Base-by-base conservation (phyloP, 2,329 filamentous ascomycete genomes). In the Acephala macrosclerotiorum region DNA sequence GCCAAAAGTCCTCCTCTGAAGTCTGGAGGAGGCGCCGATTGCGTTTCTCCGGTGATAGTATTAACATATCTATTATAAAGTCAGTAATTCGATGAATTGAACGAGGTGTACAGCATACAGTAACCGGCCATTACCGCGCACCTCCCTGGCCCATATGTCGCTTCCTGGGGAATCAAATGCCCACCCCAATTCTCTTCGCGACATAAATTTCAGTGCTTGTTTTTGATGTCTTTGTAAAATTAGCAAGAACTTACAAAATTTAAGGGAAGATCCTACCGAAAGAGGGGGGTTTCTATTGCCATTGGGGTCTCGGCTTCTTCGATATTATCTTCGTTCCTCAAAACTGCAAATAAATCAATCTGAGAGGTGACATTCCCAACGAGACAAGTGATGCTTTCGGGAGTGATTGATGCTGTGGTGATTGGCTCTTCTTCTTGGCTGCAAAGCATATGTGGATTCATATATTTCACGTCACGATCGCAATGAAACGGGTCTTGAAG, bases 1-100 rank as follows among this genome's bases (percentile, higher is more conserved):
- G 96, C 95, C 57, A 98, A 83, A 66, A 98, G 97, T 70, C 96
- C 96, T 7, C 69, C 71, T 3, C 51, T 42, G 35, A 68, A 71
- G 0, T 61, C 36, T 35, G 62, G 65, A 1, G 68, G 69, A 3
- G 33, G 33, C 29, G 67, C 61, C 16, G 53, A 40, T 47, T 40
- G n/a, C 22, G 20, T 42, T 11, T 7, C 36, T 20, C 60, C 64
- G n/a, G 14, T 53, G 20, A 72, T 36, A 42, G 58, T 69, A 29
- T 72, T 72, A 1, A 33, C 60, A 42, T 61, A 72, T 25, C 70
- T 72, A 22, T 47, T 16, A 14, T n/a, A n/a, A n/a, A n/a, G n/a
- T 9, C n/a, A 14, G 7, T 38, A 38, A 14, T 14, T 38, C 7
- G 36, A 38, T 38, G 16, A 22, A 42, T 22, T 20, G 9, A 2